Conservation (phyloP, 2,329 filamentous ascomycete genomes). For the Knufia petricola region DNA sequence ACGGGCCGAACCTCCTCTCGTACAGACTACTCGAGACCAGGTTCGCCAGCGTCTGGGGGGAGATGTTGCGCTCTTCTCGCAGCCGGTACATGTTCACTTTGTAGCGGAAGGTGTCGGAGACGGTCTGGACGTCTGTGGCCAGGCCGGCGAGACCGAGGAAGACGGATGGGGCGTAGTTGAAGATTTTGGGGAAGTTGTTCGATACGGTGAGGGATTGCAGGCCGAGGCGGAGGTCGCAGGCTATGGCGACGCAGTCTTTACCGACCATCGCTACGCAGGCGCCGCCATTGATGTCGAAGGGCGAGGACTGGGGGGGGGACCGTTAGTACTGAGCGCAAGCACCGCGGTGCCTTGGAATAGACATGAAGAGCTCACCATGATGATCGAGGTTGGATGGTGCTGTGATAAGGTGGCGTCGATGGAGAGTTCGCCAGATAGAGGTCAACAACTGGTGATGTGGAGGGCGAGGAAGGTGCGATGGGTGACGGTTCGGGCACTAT, state of each 20-base stretch:
- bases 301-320: slow-evolving; percentile 57
- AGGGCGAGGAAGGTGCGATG: too few species aligned
- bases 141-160: slow-evolving; percentile 94
- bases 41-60: slow-evolving; percentile 90
- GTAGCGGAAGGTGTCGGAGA: slow-evolving; percentile 96
- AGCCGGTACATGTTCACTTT: slow-evolving; percentile 99
- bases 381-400: too few species aligned
- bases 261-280: slow-evolving; percentile 98
- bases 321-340: too few species aligned
- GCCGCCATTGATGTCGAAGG: slow-evolving; percentile 94
- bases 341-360: too few species aligned
- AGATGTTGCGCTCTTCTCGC: slow-evolving; percentile 93
- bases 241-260: slow-evolving; percentile 99
- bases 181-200: slow-evolving; percentile 99
- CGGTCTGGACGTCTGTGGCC: slow-evolving; percentile 88
- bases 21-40: slow-evolving; percentile 85
- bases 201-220: slow-evolving; percentile 94
- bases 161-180: slow-evolving; percentile 81
- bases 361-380: too few species aligned
- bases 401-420: too few species aligned
- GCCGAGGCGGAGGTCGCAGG: slow-evolving; percentile 94
- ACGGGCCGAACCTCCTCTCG: slow-evolving; percentile 91
- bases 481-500: too few species aligned
- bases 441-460: too few species aligned
- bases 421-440: too few species aligned